Evolutionary conservation across 805 yeast genomes (phyloP).

Genomic region (Teunomyces barrocoloradensis): DNA sequence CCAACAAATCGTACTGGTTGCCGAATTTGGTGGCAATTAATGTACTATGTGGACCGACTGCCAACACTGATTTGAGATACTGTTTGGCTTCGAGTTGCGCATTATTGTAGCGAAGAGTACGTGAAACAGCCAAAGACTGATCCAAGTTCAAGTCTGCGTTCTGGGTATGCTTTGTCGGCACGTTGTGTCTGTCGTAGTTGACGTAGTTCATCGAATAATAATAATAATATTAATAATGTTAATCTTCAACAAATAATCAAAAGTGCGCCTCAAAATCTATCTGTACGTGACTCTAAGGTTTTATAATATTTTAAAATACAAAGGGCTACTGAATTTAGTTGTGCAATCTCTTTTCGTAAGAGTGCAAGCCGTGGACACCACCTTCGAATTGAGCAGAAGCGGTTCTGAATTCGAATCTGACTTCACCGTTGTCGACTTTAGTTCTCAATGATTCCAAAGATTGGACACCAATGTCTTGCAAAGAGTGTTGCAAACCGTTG

Average conservation of each 20-base stretch:
- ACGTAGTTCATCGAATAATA: constrained; percentile 5
- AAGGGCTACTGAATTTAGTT: constrained; percentile 44
- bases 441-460: constrained; percentile 63
- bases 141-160: constrained; percentile 51
- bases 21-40: constrained; percentile 10
- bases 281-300: background rate
- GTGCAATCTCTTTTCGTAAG: constrained; percentile 96
- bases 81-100: constrained; percentile 40
- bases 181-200: constrained; percentile 8
- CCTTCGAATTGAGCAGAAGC: constrained; percentile 99
- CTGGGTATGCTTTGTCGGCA: constrained; percentile 10
- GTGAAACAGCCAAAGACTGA: constrained; percentile 52
- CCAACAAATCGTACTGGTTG: constrained; percentile 17
- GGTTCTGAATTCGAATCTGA: constrained; percentile 96
- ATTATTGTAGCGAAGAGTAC: constrained; percentile 51
- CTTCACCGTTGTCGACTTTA: constrained; percentile 61
- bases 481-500: constrained; percentile 96
- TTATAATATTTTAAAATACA: constrained; percentile 2
- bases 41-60: constrained; percentile 15
- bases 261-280: background rate
- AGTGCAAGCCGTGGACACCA: constrained; percentile 94
- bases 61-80: constrained; percentile 50
- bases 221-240: too few relatives aligned
- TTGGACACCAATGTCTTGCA: constrained; percentile 92
- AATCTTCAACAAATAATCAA: background rate